Evolutionary conservation across 768 basidiomycete species (phyloP).

Genomic region (Tricholoma furcatifolium): DNA sequence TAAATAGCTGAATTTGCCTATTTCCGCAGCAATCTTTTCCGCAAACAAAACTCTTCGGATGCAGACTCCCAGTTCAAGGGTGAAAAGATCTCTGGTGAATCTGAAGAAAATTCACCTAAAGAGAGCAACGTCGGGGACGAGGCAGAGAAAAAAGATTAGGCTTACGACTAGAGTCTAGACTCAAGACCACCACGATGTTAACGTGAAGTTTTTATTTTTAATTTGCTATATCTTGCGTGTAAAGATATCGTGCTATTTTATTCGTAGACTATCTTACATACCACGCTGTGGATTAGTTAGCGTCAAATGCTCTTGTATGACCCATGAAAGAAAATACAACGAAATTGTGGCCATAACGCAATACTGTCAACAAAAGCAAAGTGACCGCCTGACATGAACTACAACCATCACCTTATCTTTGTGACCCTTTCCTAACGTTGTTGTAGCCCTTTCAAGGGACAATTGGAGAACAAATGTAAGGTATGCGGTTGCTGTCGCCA

Average conservation of each 20-base stretch:
- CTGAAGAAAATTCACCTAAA: background rate
- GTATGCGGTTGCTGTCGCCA: background rate
- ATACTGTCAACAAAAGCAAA: background rate
- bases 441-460: background rate
- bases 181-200: no score
- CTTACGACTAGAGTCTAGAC: background rate
- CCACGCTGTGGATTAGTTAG: no score
- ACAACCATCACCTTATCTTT: background rate
- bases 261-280: no score
- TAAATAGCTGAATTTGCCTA: background rate
- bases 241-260: no score
- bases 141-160: slow-evolving; percentile 2
- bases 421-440: background rate
- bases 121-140: background rate
- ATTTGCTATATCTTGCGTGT: no score
- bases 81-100: background rate
- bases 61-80: background rate
- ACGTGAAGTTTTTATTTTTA: no score
- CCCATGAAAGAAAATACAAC: no score
- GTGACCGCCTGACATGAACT: slow-evolving; percentile 2
- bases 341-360: background rate
- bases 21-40: background rate
- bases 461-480: slow-evolving; percentile 5
- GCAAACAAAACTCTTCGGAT: background rate
- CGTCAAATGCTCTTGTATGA: no score